phyloP scores from a whole-genome alignment of 2,329 filamentous ascomycete genomes.

The Teratosphaeria pseudoeucalypti region DNA sequence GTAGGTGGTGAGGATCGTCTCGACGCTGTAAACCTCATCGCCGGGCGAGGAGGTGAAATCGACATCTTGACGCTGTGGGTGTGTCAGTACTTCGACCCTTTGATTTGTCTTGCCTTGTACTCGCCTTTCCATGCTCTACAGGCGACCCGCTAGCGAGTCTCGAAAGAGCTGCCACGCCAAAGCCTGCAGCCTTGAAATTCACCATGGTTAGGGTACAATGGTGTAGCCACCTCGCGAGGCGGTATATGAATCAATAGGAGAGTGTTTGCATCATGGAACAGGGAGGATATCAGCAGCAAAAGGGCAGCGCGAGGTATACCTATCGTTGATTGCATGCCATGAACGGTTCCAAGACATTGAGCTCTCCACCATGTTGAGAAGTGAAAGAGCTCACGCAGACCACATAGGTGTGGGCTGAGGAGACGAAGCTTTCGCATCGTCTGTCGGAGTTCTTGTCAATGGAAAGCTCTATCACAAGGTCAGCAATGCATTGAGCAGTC shows the following conservation, averaged over 20 bases:
- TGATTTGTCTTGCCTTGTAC: background rate
- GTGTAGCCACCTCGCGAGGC: background rate
- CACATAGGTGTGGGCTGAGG: background rate
- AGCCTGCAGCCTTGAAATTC: background rate
- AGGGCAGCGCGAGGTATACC: background rate
- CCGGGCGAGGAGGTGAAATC: background rate
- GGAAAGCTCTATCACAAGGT: background rate
- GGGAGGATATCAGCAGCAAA: background rate
- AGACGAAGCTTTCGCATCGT: background rate
- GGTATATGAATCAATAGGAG: background rate
- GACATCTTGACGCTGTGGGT: background rate
- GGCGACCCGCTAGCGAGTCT: background rate
- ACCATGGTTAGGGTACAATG: background rate
- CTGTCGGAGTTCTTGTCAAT: background rate
- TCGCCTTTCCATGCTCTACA: background rate
- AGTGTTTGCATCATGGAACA: background rate
- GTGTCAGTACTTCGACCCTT: background rate
- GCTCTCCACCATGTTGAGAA: background rate
- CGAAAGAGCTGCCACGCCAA: background rate
- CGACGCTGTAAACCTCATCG: background rate
- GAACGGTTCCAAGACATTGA: background rate
- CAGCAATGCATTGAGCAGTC: background rate
- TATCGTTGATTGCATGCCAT: background rate
- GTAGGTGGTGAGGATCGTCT: background rate
- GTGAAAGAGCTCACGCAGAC: background rate